These are phyloP conservation scores for Cladosporium velox DNA, from an alignment of 2,329 filamentous ascomycete genomes.

Conservation along the genomic window DNA sequence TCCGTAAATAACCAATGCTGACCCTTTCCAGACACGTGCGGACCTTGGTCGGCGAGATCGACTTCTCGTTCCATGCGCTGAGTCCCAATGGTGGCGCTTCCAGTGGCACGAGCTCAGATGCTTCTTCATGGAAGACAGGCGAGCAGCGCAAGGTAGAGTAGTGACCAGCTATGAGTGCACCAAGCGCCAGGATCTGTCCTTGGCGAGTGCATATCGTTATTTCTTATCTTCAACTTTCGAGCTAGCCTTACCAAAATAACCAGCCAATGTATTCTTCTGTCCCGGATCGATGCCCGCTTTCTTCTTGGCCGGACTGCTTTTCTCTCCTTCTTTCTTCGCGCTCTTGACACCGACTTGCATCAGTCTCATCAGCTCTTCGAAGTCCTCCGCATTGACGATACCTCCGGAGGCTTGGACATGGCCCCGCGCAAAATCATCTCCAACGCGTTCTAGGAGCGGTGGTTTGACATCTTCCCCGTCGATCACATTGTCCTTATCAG, in stretches of 20 bases:
- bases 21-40: conserved; percentile 50
- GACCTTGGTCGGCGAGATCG: conserved; percentile 68
- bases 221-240: not conserved
- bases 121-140: not conserved
- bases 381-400: conserved; percentile 61
- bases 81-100: conserved; percentile 35
- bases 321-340: conserved; percentile 40
- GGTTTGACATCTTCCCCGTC: conserved; percentile 26
- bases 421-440: conserved; percentile 65
- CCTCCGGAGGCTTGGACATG: conserved; percentile 70
- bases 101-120: conserved; percentile 18
- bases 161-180: not conserved
- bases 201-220: not conserved
- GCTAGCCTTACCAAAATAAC: conserved; percentile 54
- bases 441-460: conserved; percentile 53
- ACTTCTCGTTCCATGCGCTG: conserved; percentile 66
- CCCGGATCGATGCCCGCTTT: conserved; percentile 36
- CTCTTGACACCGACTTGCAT: conserved; percentile 61
- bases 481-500: conserved; percentile 42
- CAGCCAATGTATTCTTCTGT: conserved; percentile 58
- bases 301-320: conserved; percentile 33
- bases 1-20: too few species aligned
- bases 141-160: conserved; percentile 7
- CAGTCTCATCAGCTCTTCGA: conserved; percentile 64
- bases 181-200: not conserved